Conservation (phyloP, 2,329 filamentous ascomycete genomes). For the Metarhizium brunneum region DNA sequence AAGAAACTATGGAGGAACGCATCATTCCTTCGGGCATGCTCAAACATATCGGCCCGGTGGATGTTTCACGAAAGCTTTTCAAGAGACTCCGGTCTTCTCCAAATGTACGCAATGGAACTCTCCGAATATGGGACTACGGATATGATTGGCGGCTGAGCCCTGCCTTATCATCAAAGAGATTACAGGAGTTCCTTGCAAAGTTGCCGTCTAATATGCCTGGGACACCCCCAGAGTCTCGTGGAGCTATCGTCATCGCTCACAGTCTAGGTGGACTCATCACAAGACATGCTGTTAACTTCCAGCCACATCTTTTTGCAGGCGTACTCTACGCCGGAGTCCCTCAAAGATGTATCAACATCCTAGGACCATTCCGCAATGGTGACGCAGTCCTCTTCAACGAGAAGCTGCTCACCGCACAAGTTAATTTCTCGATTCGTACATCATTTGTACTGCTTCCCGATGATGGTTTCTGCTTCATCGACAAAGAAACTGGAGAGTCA, state of each 20-base stretch:
- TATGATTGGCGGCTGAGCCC: conserved; percentile 94
- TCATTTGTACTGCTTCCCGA: conserved; percentile 80
- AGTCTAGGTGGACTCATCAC: conserved; percentile 82
- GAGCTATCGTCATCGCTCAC: conserved; percentile 77
- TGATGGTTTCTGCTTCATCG: conserved; percentile 78
- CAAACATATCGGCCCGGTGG: conserved; percentile 84
- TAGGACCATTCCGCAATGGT: conserved; percentile 84
- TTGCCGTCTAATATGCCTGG: conserved; percentile 64
- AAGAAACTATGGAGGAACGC: conserved; percentile 71
- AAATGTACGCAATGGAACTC: conserved; percentile 59
- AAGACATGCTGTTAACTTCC: conserved; percentile 75
- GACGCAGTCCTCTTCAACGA: conserved; percentile 86
- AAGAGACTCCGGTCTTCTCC: conserved; percentile 66
- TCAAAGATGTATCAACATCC: conserved; percentile 80
- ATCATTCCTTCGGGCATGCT: conserved; percentile 83
- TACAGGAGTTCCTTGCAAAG: conserved; percentile 64
- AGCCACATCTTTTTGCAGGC: conserved; percentile 76
- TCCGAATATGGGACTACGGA: conserved; percentile 82
- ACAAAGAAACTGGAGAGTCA: conserved; percentile 69
- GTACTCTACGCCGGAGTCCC: conserved; percentile 81
- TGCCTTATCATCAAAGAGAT: conserved; percentile 57
- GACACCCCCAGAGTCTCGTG: conserved; percentile 43
- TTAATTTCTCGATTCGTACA: conserved; percentile 86
- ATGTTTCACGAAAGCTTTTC: conserved; percentile 76
- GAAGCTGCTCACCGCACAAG: conserved; percentile 80